Conservation (phyloP, 2,329 filamentous ascomycete genomes). For the Parastagonospora nodorum region DNA sequence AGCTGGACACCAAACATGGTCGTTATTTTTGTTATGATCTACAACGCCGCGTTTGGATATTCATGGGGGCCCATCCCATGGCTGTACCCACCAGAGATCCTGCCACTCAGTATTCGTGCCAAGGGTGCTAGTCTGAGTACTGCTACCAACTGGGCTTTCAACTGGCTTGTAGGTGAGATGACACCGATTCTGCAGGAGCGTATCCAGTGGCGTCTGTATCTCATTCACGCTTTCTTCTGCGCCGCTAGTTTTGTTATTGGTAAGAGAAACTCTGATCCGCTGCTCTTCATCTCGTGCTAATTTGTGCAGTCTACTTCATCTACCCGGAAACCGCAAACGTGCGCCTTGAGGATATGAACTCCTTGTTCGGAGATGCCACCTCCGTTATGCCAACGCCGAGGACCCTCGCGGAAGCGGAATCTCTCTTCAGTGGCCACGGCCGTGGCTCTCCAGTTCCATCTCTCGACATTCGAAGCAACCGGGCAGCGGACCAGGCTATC, state of each 20-base stretch:
- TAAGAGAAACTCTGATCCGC: slow-evolving; percentile 57
- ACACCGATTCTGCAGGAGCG: slow-evolving; percentile 90
- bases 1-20: slow-evolving; percentile 78
- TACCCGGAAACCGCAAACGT: slow-evolving; percentile 97
- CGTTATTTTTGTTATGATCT: slow-evolving; percentile 95
- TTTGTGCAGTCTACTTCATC: slow-evolving; percentile 81
- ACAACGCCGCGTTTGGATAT: slow-evolving; percentile 96
- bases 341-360: slow-evolving; percentile 94
- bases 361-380: slow-evolving; percentile 89
- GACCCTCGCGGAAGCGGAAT: slow-evolving; percentile 78
- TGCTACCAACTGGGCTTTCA: slow-evolving; percentile 97
- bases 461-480: slow-evolving; percentile 67
- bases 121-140: slow-evolving; percentile 97
- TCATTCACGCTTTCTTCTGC: slow-evolving; percentile 97
- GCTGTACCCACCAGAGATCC: slow-evolving; percentile 98
- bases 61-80: slow-evolving; percentile 98
- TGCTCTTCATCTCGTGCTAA: slow-evolving; percentile 25
- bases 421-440: slow-evolving; percentile 69
- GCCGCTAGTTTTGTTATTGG: slow-evolving; percentile 93
- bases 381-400: slow-evolving; percentile 81
- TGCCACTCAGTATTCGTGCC: slow-evolving; percentile 93
- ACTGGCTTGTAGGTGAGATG: slow-evolving; percentile 95
- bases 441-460: slow-evolving; percentile 78
- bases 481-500: slow-evolving; percentile 64
- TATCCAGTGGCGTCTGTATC: slow-evolving; percentile 92